Base-by-base conservation (phyloP, 2,329 filamentous ascomycete species). In the Botrytis elliptica region DNA sequence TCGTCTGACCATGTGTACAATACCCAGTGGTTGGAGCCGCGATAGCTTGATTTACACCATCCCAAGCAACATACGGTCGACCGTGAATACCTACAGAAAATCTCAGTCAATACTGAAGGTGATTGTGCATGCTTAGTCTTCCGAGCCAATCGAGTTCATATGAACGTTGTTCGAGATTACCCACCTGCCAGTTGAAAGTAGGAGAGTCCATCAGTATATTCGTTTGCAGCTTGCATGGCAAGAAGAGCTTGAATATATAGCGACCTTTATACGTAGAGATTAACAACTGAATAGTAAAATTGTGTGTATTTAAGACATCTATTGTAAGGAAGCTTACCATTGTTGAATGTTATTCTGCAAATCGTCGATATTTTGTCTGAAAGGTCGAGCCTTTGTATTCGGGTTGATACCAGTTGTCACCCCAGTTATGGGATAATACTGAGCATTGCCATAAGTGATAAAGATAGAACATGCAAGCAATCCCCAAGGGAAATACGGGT, bases 121-220 rank as follows among this genome's bases (percentile, higher is more conserved):
- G 8, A 4, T 10, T 5, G 12, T 9, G 22, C 52, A 22, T 20
- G 25, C 70, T 38, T 36, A 70, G 29, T 33, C 14, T 36, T 22
- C 38, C 29, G 18, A 36, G 20, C 8, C 7, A 44, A 22, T 25
- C 4, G 6, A 36, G 60, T 33, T 3, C 38, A 49, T 68, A 16
- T 29, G 16, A 40, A 18, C 9, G 10, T 16, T 10, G 25, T 40
- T 68, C 9, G 36, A 69, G 18, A 40, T 4, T 18, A 46, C 74
- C 74, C 74, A 78, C 78, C 78, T 52, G 76, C 75, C 55, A 80
- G 55, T 65, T 78, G 76, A 64, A 77, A 78, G 55, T 77, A 80
- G 22, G 78, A 79, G 16, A 74, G 62, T 12, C 72, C 57, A 68
- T 77, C 68, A 40, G 25, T 70, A 33, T 57, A 69, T 29, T 78